These are phyloP conservation scores for Gillenia trifoliata DNA, from an alignment of 306 rosid genomes.

Conservation along the genomic window DNA sequence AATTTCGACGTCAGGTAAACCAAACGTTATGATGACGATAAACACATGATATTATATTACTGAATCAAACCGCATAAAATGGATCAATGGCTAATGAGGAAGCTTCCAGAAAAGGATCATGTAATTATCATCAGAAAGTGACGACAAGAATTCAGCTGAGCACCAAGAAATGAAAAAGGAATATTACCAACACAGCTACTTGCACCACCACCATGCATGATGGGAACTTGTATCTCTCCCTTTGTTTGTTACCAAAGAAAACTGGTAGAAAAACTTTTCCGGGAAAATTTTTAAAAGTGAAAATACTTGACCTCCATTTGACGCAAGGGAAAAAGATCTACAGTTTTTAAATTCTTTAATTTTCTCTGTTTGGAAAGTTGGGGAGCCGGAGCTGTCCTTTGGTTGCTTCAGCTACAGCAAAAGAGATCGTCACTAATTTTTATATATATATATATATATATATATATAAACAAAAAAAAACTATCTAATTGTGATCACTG, in stretches of 20 bases:
- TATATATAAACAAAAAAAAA: too few species aligned
- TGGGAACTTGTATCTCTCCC: conserved; percentile 23
- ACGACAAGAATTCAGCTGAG: conserved; percentile 30
- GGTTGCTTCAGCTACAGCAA: conserved; percentile 12
- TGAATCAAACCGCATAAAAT: too few species aligned
- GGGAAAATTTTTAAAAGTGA: conserved; percentile 23
- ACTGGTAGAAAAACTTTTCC: conserved; percentile 2
- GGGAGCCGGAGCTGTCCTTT: conserved; percentile 1
- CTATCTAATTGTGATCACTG: too few species aligned
- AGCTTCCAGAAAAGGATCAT: conserved; percentile 19
- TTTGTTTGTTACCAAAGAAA: conserved; percentile 17
- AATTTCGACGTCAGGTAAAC: too few species aligned
- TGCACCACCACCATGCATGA: conserved; percentile 15
- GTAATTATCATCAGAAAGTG: conserved; percentile 7
- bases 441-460: accelerated
- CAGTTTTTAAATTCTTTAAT: background rate
- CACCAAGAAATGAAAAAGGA: conserved; percentile 57
- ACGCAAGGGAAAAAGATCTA: conserved; percentile 43
- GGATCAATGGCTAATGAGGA: conserved; percentile 31
- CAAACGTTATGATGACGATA: background rate
- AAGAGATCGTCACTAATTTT: background rate
- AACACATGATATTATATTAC: too few species aligned
- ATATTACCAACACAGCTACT: conserved; percentile 33
- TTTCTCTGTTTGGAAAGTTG: conserved; percentile 15
- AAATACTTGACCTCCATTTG: conserved; percentile 64